Evolutionary conservation across 164 flowering plant species (phyloP), one percentile per base, ranked within the genome.

Genomic region (Cinnamomum chago): DNA sequence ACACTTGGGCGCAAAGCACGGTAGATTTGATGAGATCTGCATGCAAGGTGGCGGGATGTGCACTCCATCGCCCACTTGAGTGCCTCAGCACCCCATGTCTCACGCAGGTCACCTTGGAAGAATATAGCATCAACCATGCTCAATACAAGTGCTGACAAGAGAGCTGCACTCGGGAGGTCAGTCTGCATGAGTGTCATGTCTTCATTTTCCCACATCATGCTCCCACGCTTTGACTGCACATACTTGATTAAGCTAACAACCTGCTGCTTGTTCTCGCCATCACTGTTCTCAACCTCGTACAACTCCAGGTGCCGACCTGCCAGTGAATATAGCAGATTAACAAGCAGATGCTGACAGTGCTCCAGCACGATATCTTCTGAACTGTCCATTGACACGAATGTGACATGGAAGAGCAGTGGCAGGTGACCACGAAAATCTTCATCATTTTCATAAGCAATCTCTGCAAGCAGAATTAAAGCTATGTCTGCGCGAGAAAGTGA

Each of bases 161-260:
- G 95, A 2, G 98, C 94, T 6, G 99, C 97, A 83, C 98, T 93
- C 1, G 99, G 99, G 68, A 96, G 97, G 72, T 90, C 97, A 25
- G 97, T 84, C 71, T 85, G 83, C 52, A 83, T 79, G 13, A 94
- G 90, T 7, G 97, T 87, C 64, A 97, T 92, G 76, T 96, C 99
- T 85, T 96, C 99, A 79, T 92, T 94, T 82, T 95, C 99, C 99
- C 99, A 95, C 99, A 95, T 93, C 95, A 92, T 90, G 84, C 93
- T 88, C 52, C 96, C 98, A 71, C 99, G 88, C 82, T 94, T 96
- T 47, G 99, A 96, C 75, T 96, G 98, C 65, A 96, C 99, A 80
- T 96, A 96, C 81, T 96, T 94, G 81, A 96, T 96, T 73, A 96
- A 85, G 82, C 97, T 92, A 50, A 94, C 97, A 76, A 96, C 99